Base-by-base conservation (phyloP, 2,329 filamentous ascomycete species). In the Calonectria leucothoes region DNA sequence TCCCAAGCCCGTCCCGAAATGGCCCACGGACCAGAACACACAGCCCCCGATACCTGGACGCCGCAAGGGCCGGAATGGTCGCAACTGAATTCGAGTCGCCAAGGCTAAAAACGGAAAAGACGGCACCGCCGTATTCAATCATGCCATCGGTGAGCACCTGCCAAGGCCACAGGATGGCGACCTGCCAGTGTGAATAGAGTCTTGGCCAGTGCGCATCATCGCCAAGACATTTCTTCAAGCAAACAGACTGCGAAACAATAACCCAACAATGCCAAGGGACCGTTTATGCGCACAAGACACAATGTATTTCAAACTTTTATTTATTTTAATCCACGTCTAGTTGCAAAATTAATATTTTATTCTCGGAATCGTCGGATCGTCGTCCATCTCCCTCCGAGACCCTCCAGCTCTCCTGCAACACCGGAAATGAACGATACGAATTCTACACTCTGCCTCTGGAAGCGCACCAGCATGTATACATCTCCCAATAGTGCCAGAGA, bases 81-180 rank as follows among this genome's bases (percentile, higher is more conserved):
- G 57, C 45, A 42, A 35, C 59, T 65, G 48, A 45, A 70, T 35
- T 23, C 27, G 11, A 64, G 67, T 39, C 59, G 67, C 67, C 67
- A 70, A 70, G 67, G 59, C 67, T 49, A 64, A 61, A 51, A 33
- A 39, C 67, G 67, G 67, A 35, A 70, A 64, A 45, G 10, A 33
- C 67, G 67, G 67, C 67, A 70, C n/a, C 3, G 25, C n/a, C 27
- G 35, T 23, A 64, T 17, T 59, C 29, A 14, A 59, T 65, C 51
- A 59, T 37, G 17, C 25, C 33, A 23, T 6, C 23, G 33, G 55
- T 39, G 55, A 61, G 33, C 23, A 23, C 27, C 35, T 61, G 55
- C 55, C 55, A 61, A 61, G 55, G 55, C 55, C 14, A 61, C 39
- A 61, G 6, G 33, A 15, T 33, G 35, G 33, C 55, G 31, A 17